These are phyloP conservation scores for Saturnispora mendoncae DNA, from an alignment of 805 yeast genomes.

Conservation along the genomic window DNA sequence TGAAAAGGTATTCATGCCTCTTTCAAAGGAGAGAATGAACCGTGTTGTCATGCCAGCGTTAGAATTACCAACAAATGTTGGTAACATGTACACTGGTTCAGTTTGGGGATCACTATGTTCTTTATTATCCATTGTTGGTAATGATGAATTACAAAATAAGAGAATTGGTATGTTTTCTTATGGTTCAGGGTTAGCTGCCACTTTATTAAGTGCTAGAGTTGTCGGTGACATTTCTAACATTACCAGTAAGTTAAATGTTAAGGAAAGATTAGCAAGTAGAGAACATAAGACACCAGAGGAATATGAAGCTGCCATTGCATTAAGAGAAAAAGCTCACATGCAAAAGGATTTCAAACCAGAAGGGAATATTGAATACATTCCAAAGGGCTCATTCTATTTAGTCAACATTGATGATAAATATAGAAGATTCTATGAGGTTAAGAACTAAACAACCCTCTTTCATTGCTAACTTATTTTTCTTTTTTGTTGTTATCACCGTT, in stretches of 20 bases:
- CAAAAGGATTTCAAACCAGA: conserved; percentile 70
- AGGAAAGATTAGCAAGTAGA: conserved; percentile 60
- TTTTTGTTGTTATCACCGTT: too few species aligned
- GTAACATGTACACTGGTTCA: conserved; percentile 96
- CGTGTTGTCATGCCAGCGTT: conserved; percentile 73
- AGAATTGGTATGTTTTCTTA: conserved; percentile 91
- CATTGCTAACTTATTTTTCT: conserved; percentile 2
- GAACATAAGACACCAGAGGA: conserved; percentile 60
- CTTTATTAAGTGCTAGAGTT: conserved; percentile 72
- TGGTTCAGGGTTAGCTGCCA: conserved; percentile 96
- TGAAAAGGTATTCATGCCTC: conserved; percentile 77
- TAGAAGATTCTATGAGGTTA: conserved; percentile 73
- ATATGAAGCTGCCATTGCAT: conserved; percentile 69
- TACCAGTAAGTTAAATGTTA: conserved; percentile 55
- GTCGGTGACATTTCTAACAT: conserved; percentile 72
- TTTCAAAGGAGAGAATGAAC: conserved; percentile 60
- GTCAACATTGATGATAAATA: conserved; percentile 76
- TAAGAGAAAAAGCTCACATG: conserved; percentile 86
- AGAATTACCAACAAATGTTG: conserved; percentile 88
- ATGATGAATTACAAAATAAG: conserved; percentile 67
- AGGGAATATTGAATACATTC: conserved; percentile 67
- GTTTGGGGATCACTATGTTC: conserved; percentile 84
- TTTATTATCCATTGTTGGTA: conserved; percentile 63
- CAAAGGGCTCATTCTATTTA: conserved; percentile 75
- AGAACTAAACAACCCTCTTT: conserved; percentile 35